Percentiles rank a stretch among this genome's conserved stretches.
Evolutionary conservation across 305 asterid genomes (phyloP).

Genomic region (Solanum hybrid): DNA sequence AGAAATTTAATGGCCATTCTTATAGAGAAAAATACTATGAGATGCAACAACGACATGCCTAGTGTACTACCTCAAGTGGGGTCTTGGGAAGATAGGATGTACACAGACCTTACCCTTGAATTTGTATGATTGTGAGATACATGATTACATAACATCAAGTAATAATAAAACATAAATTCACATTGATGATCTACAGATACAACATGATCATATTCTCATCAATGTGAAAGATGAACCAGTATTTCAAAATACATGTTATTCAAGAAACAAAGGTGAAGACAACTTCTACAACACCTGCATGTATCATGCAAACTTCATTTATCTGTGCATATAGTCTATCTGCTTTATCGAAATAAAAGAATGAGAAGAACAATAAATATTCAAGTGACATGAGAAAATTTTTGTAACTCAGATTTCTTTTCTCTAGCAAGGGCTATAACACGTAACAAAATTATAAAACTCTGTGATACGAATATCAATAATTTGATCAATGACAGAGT

Average conservation of each 20-base stretch:
- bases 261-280: background rate
- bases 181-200: background rate
- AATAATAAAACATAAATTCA: background rate
- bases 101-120: background rate
- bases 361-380: background rate
- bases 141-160: background rate
- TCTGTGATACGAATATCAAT: background rate
- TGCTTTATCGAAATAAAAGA: background rate
- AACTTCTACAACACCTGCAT: background rate
- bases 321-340: background rate
- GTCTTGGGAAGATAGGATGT: background rate
- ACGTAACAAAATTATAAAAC: background rate
- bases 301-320: background rate
- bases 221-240: background rate
- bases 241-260: background rate
- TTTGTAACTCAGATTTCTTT: background rate
- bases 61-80: background rate
- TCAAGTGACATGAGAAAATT: background rate
- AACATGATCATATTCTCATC: background rate
- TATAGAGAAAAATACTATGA: background rate
- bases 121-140: background rate
- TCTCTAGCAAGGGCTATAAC: background rate
- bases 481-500: background rate
- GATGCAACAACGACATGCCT: background rate
- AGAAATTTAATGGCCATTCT: background rate